Base-by-base conservation (phyloP, 208 protist genomes). In the Vickermania ingenoplastis region DNA sequence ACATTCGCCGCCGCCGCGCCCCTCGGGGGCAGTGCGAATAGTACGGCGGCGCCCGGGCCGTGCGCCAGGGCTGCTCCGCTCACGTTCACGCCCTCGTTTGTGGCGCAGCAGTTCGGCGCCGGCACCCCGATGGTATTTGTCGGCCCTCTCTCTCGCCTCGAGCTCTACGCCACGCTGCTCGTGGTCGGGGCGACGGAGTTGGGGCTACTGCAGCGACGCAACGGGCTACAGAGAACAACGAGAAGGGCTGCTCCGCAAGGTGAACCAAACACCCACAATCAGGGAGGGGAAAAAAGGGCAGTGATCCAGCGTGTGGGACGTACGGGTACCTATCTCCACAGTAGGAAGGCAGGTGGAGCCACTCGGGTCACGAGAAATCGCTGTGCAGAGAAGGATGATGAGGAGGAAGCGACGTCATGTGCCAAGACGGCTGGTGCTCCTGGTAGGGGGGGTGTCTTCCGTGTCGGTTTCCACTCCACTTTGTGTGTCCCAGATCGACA, bases 81-180 rank as follows among this genome's bases (percentile, higher is more conserved):
- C 11, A 53, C 66, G 27, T 69, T 82, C 31, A 82, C 63, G 27
- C 54, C 76, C 1, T 53, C 57, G 1, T 74, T 83, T 26, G 81
- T 76, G 0, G 70, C 75, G 25, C 71, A 73, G 49, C 85, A 81
- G 61, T 89, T 92, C 70, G 85, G 85, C 17, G 57, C 64, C 29
- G 76, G 69, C 58, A 92, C 85, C 7, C 81, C 85, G 31, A 85
- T 89, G 61, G 85, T 77, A 1, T 54, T 62, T 2, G 64, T 92
- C 28, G 66, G 75, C 1, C 51, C 72, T 7, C 69, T 86, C 41
- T 71, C 78, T 5, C 60, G 73, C 14, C 61, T 67, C 49, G 73
- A 75, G 3, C 73, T 92, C 24, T 86, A 77, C 51, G 67, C 61
- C 0, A 77, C 88, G 63, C 61, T 92, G 17, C 61, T 92, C 13